Evolutionary conservation across 202 grass and related monocot genomes (phyloP).

Genomic region (Elaeis oleifera): DNA sequence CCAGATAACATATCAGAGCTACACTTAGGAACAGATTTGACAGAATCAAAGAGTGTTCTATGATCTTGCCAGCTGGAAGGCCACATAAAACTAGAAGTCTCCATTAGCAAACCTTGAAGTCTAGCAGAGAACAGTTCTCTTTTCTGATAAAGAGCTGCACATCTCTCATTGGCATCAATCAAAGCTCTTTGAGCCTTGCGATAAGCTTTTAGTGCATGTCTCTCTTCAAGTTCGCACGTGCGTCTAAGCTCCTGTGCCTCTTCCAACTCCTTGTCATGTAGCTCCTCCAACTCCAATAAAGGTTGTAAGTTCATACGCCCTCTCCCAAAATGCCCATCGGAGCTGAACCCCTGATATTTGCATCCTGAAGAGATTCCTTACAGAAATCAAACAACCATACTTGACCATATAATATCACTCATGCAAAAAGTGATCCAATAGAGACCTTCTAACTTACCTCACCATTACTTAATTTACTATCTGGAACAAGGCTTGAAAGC

Average conservation of each 20-base stretch:
- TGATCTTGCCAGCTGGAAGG: conserved; percentile 34
- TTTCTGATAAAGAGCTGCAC: conserved; percentile 59
- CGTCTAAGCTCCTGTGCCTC: conserved; percentile 65
- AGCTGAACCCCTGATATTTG: conserved; percentile 20
- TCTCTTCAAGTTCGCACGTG: conserved; percentile 81
- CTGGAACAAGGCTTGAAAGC: too few relatives aligned
- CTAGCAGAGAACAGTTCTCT: conserved; percentile 60
- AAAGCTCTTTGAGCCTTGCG: conserved; percentile 78
- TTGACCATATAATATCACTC: not conserved
- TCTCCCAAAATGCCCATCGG: conserved; percentile 23
- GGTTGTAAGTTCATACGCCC: conserved; percentile 38
- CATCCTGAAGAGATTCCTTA: conserved; percentile 34
- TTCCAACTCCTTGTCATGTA: conserved; percentile 78
- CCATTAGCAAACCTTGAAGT: conserved; percentile 60
- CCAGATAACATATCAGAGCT: conserved; percentile 34
- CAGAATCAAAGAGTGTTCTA: conserved; percentile 9
- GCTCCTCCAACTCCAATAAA: conserved; percentile 68
- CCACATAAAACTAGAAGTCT: conserved; percentile 48
- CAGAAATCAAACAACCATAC: not conserved
- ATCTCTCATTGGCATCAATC: conserved; percentile 86
- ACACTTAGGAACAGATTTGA: conserved; percentile 6
- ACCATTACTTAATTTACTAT: too few relatives aligned
- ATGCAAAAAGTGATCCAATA: not conserved
- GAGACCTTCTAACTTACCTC: not conserved
- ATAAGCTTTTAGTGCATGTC: conserved; percentile 76